Evolutionary conservation across 2,329 filamentous ascomycete genomes (phyloP).

Genomic region (Neonectria magnoliae): DNA sequence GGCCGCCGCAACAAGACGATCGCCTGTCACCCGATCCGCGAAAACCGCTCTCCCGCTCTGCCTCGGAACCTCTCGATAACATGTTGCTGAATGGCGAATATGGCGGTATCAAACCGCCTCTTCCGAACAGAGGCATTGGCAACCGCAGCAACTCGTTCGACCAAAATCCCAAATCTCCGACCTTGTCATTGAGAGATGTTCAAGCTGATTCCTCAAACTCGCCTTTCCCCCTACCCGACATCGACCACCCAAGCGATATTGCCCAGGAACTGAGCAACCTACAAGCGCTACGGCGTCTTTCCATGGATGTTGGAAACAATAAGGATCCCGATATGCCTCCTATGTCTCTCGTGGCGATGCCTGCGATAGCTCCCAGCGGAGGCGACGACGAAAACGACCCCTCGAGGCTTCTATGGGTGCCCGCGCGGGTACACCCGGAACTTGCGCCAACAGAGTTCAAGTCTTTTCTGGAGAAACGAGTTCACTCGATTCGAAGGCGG

Average conservation of each 20-base stretch:
- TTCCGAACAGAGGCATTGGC: slow-evolving; percentile 51
- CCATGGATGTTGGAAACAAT: slow-evolving; percentile 86
- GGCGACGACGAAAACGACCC: slow-evolving; percentile 88
- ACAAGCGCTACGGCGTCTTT: slow-evolving; percentile 89
- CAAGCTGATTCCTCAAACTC: slow-evolving; percentile 68
- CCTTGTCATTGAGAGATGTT: slow-evolving; percentile 63
- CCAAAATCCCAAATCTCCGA: slow-evolving; percentile 58
- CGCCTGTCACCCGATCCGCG: slow-evolving; percentile 50
- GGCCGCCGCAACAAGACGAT: slow-evolving; percentile 45
- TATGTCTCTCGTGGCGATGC: slow-evolving; percentile 73
- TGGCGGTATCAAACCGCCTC: slow-evolving; percentile 52
- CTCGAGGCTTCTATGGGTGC: slow-evolving; percentile 93
- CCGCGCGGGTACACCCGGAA: slow-evolving; percentile 92
- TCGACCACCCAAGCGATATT: slow-evolving; percentile 88
- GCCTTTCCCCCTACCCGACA: slow-evolving; percentile 87
- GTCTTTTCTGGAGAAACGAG: slow-evolving; percentile 91
- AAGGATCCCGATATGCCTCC: slow-evolving; percentile 80
- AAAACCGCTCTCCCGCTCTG: slow-evolving; percentile 56
- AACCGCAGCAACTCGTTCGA: slow-evolving; percentile 56
- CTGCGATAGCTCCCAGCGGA: slow-evolving; percentile 75
- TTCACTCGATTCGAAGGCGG: slow-evolving; percentile 86
- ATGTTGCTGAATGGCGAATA: slow-evolving; percentile 46
- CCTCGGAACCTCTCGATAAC: slow-evolving; percentile 54
- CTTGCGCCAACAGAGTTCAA: slow-evolving; percentile 96
- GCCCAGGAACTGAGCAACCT: slow-evolving; percentile 93